A percentile compares a stretch with the other conserved stretches of the same genome.
phyloP scores from a whole-genome alignment of 2,329 filamentous ascomycete genomes.

The Furcasterigmium sp. region DNA sequence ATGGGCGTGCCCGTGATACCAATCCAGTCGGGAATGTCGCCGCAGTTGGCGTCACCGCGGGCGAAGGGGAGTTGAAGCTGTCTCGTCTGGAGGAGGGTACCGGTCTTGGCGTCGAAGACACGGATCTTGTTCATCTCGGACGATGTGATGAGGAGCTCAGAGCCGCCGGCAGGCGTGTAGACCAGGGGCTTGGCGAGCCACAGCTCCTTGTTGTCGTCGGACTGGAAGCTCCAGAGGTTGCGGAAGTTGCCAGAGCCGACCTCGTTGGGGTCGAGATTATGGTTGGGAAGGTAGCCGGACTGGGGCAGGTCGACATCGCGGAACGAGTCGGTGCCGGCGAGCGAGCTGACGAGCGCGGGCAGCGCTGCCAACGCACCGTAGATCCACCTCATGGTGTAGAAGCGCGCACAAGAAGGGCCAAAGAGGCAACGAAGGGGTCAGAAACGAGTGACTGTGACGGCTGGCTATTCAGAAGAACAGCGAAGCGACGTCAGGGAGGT shows the following conservation, averaged over 20 bases:
- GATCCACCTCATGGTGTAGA: conserved; percentile 8
- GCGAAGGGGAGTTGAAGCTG: conserved; percentile 33
- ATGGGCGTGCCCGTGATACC: conserved; percentile 30
- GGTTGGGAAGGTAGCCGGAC: conserved; percentile 31
- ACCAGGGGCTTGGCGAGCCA: conserved; percentile 33
- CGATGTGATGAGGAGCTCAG: conserved; percentile 30
- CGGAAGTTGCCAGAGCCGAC: conserved; percentile 24
- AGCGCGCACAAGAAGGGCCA: neutral
- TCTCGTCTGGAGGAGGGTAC: conserved; percentile 27
- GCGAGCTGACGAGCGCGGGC: conserved; percentile 10
- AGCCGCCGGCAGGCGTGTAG: conserved; percentile 29
- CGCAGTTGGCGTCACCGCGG: conserved; percentile 29
- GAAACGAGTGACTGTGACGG: conserved; percentile 1
- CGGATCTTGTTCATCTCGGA: conserved; percentile 32
- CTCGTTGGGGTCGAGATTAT: conserved; percentile 35
- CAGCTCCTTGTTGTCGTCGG: conserved; percentile 6
- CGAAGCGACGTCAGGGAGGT: neutral
- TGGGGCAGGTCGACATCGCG: conserved; percentile 22
- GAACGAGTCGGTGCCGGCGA: conserved; percentile 11
- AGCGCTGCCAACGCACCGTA: conserved; percentile 9
- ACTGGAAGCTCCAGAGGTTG: conserved; percentile 25
- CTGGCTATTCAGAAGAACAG: neutral
- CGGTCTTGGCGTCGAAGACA: conserved; percentile 33
- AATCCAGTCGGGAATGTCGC: conserved; percentile 31
- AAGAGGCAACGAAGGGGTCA: neutral